Percentiles rank a stretch among this genome's conserved stretches.
These are phyloP conservation scores for Prunus mongolica DNA, from an alignment of 306 rosid genomes.

Conservation along the genomic window DNA sequence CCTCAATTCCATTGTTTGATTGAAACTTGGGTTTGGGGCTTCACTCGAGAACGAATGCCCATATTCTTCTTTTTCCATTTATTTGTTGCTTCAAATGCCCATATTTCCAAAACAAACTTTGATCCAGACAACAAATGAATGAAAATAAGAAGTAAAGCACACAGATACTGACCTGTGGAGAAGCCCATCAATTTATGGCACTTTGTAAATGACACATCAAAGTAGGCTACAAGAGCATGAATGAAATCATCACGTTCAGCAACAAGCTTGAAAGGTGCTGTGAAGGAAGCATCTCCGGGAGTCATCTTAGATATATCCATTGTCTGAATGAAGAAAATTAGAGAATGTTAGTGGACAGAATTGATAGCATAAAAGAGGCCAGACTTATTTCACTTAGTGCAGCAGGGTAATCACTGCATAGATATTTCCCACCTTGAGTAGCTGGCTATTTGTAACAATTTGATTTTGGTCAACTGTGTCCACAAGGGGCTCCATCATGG, in stretches of 20 bases:
- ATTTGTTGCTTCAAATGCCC: background rate
- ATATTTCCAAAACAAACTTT: background rate
- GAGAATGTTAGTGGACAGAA: slow-evolving; percentile 3
- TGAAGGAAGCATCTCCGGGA: slow-evolving; percentile 88
- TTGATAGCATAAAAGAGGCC: background rate
- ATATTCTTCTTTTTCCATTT: background rate
- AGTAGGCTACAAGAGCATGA: slow-evolving; percentile 96
- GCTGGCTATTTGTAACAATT: slow-evolving; percentile 86
- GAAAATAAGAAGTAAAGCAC: slow-evolving; percentile 13
- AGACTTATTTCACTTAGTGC: background rate
- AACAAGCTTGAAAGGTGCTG: slow-evolving; percentile 86
- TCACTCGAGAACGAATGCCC: background rate
- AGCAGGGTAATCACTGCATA: background rate
- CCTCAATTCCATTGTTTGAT: background rate
- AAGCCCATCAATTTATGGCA: slow-evolving; percentile 95
- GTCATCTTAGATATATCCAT: slow-evolving; percentile 99
- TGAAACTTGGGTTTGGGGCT: background rate
- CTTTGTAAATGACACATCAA: slow-evolving; percentile 84
- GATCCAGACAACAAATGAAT: background rate
- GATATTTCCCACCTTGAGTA: slow-evolving; percentile 62
- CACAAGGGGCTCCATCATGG: slow-evolving; percentile 95
- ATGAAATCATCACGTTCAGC: slow-evolving; percentile 88
- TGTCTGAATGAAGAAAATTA: slow-evolving; percentile 53
- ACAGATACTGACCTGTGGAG: slow-evolving; percentile 71
- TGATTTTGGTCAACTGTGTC: slow-evolving; percentile 95